A percentile compares a stretch with the other conserved stretches of the same genome.
phyloP scores from a whole-genome alignment of 1,139 yeast genomes.

The Kazachstania sp. region DNA sequence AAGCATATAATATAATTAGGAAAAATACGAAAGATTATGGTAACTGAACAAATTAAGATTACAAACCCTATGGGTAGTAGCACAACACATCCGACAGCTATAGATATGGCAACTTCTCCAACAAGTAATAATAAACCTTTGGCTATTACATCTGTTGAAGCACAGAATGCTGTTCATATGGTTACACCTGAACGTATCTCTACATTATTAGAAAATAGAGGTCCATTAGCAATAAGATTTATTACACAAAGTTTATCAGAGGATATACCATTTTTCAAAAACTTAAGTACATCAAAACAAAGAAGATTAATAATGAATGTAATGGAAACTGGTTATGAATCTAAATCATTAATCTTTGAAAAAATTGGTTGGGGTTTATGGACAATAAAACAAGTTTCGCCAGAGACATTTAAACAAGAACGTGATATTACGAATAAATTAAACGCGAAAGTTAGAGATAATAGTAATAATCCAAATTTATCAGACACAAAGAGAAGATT shows the following conservation, averaged over 20 bases:
- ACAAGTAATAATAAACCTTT: background rate
- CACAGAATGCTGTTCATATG: constrained; percentile 59
- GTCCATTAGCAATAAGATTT: constrained; percentile 86
- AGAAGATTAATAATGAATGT: constrained; percentile 85
- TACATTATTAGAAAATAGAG: constrained; percentile 56
- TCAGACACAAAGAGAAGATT: background rate
- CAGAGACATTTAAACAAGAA: constrained; percentile 1
- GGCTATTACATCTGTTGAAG: constrained; percentile 8
- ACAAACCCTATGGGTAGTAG: background rate
- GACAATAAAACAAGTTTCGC: constrained; percentile 57
- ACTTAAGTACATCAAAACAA: constrained; percentile 76
- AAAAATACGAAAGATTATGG: background rate
- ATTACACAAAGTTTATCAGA: constrained; percentile 69
- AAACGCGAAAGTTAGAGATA: constrained; percentile 29
- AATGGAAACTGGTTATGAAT: constrained; percentile 62
- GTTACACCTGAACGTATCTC: constrained; percentile 79
- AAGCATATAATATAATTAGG: too few relatives aligned
- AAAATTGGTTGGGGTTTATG: constrained; percentile 99
- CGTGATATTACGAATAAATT: constrained; percentile 21
- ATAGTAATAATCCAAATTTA: background rate
- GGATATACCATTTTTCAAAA: constrained; percentile 74
- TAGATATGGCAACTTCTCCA: background rate
- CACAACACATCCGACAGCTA: background rate
- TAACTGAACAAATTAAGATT: constrained; percentile 1
- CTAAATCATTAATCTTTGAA: constrained; percentile 65